Evolutionary conservation across 768 basidiomycete species (phyloP), one percentile per base, ranked within the genome.

Genomic region (Psilocybe cyanescens): DNA sequence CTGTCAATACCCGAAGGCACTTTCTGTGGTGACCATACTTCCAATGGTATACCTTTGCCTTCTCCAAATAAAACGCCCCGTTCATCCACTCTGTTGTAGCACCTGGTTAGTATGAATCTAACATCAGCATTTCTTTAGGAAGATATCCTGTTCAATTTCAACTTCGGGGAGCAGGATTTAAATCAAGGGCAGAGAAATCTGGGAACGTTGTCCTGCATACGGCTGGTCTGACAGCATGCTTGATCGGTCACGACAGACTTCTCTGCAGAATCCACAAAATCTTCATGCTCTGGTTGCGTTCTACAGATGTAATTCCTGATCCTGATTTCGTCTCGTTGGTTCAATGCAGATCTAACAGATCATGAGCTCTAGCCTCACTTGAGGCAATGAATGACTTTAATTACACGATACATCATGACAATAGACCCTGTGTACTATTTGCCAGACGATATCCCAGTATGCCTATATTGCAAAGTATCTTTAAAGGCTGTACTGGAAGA

Each of bases 191-290:
- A n/a, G 5, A 44, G 41, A n/a, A 44, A 44, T 14, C 11, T 44
- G 3, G 41, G 14, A 44, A n/a, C 41, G 14, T 7, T 35, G n/a
- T 9, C 41, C 14, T 44, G 41, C 8, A 44, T 44, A 6, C 41
- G 14, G 5, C 14, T 14, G 41, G 0, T 12, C n/a, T 45, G 3
- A 51, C 30, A 9, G 33, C n/a, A 14, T 55, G 49, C 29, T 8
- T 57, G 12, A 55, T 28, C 19, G 60, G 49, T 2, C 55, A 55
- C 11, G 55, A 61, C 12, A 57, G n/a, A 47, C 55, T 61, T 37
- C 47, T 61, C 28, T 39, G 50, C 35, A 39, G 31, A 53, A 37
- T 51, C 8, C 55, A 49, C 12, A 48, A 35, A n/a, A 45, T n/a
- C 0, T 3, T 51, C 6, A 52, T 44, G 3, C 39, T 16, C 14